phyloP scores from a whole-genome alignment of 2,329 filamentous ascomycete genomes.

The Clonostachys rosea region DNA sequence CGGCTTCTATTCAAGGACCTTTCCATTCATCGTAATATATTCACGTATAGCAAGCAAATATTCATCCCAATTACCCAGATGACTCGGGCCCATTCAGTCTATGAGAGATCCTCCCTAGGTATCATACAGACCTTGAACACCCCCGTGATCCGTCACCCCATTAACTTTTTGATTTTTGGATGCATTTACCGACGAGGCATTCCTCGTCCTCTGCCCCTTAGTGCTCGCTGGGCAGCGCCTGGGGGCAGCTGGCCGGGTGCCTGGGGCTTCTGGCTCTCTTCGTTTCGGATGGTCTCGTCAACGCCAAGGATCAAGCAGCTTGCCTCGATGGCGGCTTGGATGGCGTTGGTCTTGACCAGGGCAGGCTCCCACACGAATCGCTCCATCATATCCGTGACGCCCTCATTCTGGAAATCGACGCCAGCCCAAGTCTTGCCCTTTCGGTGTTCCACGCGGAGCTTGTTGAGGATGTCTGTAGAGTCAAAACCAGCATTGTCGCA shows the following conservation, averaged over 20 bases:
- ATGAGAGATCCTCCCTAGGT: too few species aligned
- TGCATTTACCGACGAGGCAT: conserved; percentile 73
- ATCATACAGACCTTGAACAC: too few species aligned
- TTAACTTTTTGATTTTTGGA: neutral
- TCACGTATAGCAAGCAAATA: too few species aligned
- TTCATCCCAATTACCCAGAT: too few species aligned
- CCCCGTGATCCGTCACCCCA: too few species aligned
- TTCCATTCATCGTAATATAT: too few species aligned
- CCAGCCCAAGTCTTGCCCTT: conserved; percentile 92
- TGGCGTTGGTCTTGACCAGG: conserved; percentile 93
- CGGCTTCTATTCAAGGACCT: too few species aligned
- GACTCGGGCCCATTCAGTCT: too few species aligned
- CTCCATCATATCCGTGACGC: conserved; percentile 90
- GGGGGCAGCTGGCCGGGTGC: conserved; percentile 72
- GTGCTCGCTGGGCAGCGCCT: conserved; percentile 81
- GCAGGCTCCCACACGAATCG: conserved; percentile 97
- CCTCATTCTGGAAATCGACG: conserved; percentile 91
- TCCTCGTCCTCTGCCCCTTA: conserved; percentile 77
- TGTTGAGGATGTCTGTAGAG: conserved; percentile 95
- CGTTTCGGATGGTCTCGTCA: conserved; percentile 97
- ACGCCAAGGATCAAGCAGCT: conserved; percentile 93
- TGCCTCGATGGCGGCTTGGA: conserved; percentile 93
- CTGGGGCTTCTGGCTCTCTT: conserved; percentile 84
- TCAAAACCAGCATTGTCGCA: conserved; percentile 99
- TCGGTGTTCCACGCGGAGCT: conserved; percentile 91